A percentile compares a stretch with the other conserved stretches of the same genome.
These are phyloP conservation scores for Fusarium tjaetaba DNA, from an alignment of 2,329 filamentous ascomycete species.

Conservation along the genomic window DNA sequence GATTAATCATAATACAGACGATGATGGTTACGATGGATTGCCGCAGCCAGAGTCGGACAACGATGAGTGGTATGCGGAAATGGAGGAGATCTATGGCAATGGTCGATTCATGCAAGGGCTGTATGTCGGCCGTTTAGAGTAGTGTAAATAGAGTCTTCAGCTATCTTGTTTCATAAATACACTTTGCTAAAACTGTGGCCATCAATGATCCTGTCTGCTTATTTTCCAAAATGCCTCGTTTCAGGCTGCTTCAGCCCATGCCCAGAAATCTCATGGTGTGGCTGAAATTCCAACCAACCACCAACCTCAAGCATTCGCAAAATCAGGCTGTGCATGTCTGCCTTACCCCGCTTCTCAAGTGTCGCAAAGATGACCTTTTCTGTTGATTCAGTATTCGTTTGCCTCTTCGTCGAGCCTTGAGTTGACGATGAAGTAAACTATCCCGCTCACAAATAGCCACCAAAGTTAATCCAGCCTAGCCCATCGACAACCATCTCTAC, in stretches of 20 bases:
- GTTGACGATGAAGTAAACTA: fast-evolving
- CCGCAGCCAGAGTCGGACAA: not conserved
- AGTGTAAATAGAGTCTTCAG: not conserved
- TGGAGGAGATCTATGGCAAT: not conserved
- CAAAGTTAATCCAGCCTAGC: not conserved
- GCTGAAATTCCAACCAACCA: not conserved
- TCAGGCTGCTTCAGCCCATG: not conserved
- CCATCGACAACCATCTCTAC: not conserved
- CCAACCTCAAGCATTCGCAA: not conserved
- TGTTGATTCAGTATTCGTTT: fast-evolving
- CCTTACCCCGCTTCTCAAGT: not conserved
- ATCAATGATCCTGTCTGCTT: fast-evolving
- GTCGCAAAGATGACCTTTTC: not conserved
- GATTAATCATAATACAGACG: not conserved
- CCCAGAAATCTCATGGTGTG: not conserved
- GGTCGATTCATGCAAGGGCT: not conserved
- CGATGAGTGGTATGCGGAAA: not conserved
- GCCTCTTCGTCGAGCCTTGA: fast-evolving
- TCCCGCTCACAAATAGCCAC: not conserved
- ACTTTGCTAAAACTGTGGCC: fast-evolving
- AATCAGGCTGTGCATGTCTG: not conserved
- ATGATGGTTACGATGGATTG: not conserved
- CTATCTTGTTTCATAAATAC: not conserved
- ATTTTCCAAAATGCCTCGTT: too few relatives aligned
- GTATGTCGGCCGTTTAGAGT: not conserved